Evolutionary conservation across 2,329 filamentous ascomycete genomes (phyloP).

Genomic region (Ascochyta clinopodiicola): DNA sequence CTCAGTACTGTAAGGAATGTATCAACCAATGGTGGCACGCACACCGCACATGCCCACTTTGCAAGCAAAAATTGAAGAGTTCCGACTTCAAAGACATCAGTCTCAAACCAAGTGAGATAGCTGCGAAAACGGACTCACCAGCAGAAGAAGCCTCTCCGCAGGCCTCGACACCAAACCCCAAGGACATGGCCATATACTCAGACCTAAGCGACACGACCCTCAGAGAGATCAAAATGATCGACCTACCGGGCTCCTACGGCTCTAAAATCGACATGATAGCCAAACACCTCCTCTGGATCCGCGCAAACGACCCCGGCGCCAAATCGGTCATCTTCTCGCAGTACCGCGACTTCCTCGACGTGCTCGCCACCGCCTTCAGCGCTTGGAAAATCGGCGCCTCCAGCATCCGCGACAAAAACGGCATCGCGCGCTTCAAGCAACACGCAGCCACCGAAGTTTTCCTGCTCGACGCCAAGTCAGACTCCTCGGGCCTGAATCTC

Average conservation of each 20-base stretch:
- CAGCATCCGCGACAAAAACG: slow-evolving; percentile 71
- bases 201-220: slow-evolving; percentile 75
- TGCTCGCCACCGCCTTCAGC: slow-evolving; percentile 73
- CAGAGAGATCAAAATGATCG: slow-evolving; percentile 80
- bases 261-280: slow-evolving; percentile 82
- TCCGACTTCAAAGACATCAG: slow-evolving; percentile 84
- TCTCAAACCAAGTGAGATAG: slow-evolving; percentile 76
- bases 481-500: slow-evolving; percentile 87
- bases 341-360: slow-evolving; percentile 78
- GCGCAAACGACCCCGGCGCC: slow-evolving; percentile 80
- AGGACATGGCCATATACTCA: slow-evolving; percentile 71
- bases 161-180: slow-evolving; percentile 33
- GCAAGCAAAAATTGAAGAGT: slow-evolving; percentile 71
- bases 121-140: slow-evolving; percentile 66
- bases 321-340: slow-evolving; percentile 97
- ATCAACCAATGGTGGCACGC: slow-evolving; percentile 78
- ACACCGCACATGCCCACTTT: slow-evolving; percentile 81
- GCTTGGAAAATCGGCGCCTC: slow-evolving; percentile 76
- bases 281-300: slow-evolving; percentile 83
- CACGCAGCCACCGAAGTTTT: slow-evolving; percentile 81
- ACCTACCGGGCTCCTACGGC: slow-evolving; percentile 77
- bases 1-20: slow-evolving; percentile 86
- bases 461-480: slow-evolving; percentile 84
- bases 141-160: slow-evolving; percentile 24
- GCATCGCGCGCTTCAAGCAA: slow-evolving; percentile 77